These are phyloP conservation scores for Pouteria campechiana DNA, from an alignment of 179 eudicot genomes.

Conservation along the genomic window DNA sequence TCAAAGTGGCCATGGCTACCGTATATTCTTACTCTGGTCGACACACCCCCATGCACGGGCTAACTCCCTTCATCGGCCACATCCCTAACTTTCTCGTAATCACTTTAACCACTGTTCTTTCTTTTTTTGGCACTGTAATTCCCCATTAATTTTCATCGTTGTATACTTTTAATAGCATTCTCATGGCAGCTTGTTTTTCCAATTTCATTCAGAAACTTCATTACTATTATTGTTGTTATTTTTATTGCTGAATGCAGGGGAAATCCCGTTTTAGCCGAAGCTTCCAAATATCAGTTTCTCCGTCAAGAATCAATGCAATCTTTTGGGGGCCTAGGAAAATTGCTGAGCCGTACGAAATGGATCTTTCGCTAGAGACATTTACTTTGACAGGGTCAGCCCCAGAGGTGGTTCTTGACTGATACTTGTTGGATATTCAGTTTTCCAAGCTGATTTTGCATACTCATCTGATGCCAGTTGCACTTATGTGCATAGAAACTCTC, in stretches of 20 bases:
- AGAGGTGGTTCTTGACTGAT: constrained; percentile 43
- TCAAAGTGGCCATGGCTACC: no score
- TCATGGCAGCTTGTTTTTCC: no score
- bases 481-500: constrained; percentile 20
- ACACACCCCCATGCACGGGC: no score
- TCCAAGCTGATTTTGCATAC: background rate
- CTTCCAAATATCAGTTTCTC: constrained; percentile 7
- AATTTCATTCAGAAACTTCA: no score
- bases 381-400: constrained; percentile 50
- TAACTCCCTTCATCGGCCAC: no score
- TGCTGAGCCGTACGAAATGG: constrained; percentile 29
- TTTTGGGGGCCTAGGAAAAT: constrained; percentile 70
- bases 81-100: no score
- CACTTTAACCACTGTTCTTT: no score
- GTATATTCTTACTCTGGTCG: no score
- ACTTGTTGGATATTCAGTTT: constrained; percentile 4
- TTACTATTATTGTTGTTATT: no score
- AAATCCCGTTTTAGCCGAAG: constrained; percentile 15
- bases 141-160: no score
- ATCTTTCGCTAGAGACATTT: constrained; percentile 50
- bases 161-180: no score
- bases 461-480: background rate
- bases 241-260: constrained; percentile 20
- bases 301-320: constrained; percentile 34
- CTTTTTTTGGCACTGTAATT: no score